Evolutionary conservation across 345 rosid species (phyloP).

Genomic region (Psidium guajava): DNA sequence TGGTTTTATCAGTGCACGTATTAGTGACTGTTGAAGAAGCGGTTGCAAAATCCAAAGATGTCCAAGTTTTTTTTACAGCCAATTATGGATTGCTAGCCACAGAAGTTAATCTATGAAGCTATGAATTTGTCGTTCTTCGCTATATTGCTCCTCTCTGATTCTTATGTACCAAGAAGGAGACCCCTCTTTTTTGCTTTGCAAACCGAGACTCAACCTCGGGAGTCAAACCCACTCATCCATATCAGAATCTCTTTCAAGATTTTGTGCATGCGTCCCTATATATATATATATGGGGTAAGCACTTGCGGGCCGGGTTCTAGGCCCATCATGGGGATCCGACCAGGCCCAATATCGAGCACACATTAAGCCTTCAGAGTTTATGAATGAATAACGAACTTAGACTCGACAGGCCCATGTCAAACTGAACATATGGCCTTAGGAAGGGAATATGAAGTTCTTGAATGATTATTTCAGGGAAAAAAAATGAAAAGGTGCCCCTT

Average conservation of each 20-base stretch:
- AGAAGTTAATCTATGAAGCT: not conserved
- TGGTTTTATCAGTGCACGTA: not conserved
- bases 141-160: not conserved
- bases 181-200: not conserved
- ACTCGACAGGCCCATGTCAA: not conserved
- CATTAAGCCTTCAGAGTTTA: not conserved
- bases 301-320: not conserved
- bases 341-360: not conserved
- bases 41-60: not conserved
- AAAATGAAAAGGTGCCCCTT: no score
- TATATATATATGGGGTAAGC: not conserved
- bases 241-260: not conserved
- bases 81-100: not conserved
- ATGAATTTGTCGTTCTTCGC: not conserved
- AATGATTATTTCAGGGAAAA: not conserved
- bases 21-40: not conserved
- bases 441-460: not conserved
- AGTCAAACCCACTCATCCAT: not conserved
- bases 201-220: not conserved
- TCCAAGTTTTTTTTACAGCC: not conserved
- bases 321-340: not conserved
- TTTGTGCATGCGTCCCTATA: not conserved
- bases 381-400: not conserved
- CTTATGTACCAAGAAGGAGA: not conserved
- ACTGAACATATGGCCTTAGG: not conserved